A percentile compares a stretch with the other conserved stretches of the same genome.
Conservation (phyloP, 2,329 filamentous ascomycete species). For the Fusarium buharicum region DNA sequence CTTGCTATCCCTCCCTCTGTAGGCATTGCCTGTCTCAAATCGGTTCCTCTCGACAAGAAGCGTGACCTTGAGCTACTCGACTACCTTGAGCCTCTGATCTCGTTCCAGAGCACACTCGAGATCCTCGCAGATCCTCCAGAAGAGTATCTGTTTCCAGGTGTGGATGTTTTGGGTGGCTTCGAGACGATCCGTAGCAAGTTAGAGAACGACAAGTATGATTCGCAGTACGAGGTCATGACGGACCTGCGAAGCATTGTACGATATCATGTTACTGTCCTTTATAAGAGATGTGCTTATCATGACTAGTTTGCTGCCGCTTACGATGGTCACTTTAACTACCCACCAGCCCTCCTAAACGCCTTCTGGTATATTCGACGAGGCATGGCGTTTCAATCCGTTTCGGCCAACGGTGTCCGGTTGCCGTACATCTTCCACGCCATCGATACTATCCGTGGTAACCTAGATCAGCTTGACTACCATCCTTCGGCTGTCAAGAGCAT, state of each 20-base stretch:
- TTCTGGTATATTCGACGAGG: constrained; percentile 30
- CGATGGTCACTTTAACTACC: constrained; percentile 43
- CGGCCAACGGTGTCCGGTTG: constrained; percentile 24
- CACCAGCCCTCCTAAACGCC: constrained; percentile 37
- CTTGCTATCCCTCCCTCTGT: constrained; percentile 35
- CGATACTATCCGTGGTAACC: constrained; percentile 31
- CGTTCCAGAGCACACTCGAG: constrained; percentile 42
- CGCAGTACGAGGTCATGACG: constrained; percentile 41
- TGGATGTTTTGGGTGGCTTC: constrained; percentile 38
- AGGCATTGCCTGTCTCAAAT: constrained; percentile 41
- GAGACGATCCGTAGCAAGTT: constrained; percentile 32
- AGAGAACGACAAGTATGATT: constrained; percentile 30
- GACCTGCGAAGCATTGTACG: constrained; percentile 43
- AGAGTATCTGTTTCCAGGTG: constrained; percentile 39
- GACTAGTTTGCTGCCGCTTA: constrained; percentile 36
- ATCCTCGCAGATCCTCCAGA: constrained; percentile 38
- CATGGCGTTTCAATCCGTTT: constrained; percentile 34
- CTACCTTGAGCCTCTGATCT: constrained; percentile 33
- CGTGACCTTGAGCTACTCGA: constrained; percentile 40
- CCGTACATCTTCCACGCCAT: constrained; percentile 37
- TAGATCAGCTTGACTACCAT: constrained; percentile 28
- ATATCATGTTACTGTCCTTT: accelerated
- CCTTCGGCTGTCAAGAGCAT: constrained; percentile 41
- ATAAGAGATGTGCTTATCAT: constrained; percentile 2
- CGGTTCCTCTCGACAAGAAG: constrained; percentile 41